Conservation (phyloP, 2,329 filamentous ascomycete species). For the Aspergillus candidus region DNA sequence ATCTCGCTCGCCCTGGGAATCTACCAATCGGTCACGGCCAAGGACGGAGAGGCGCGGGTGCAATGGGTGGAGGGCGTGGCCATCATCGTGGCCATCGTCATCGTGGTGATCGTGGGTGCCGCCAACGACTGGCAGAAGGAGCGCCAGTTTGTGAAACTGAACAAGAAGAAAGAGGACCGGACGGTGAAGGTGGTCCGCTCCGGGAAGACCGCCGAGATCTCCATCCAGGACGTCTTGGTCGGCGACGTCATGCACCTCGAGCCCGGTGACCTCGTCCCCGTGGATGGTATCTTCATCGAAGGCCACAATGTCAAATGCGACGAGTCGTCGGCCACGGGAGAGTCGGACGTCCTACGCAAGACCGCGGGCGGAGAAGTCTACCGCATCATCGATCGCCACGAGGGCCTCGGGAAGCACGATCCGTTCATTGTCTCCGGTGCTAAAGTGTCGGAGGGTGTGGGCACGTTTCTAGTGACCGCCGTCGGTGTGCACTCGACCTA, state of each 20-base stretch:
- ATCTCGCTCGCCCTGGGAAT: conserved; percentile 69
- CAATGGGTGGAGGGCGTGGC: conserved; percentile 81
- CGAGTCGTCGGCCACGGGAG: conserved; percentile 70
- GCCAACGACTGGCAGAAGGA: conserved; percentile 79
- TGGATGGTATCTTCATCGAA: conserved; percentile 64
- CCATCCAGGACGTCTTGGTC: conserved; percentile 64
- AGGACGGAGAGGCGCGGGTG: conserved; percentile 51
- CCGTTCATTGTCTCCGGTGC: conserved; percentile 77
- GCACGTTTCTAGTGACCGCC: conserved; percentile 68
- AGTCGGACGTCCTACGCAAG: conserved; percentile 68
- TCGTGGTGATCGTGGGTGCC: conserved; percentile 72
- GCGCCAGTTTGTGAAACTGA: conserved; percentile 71
- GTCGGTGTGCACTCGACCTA: conserved; percentile 68
- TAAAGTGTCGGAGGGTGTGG: conserved; percentile 69
- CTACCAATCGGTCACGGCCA: conserved; percentile 61
- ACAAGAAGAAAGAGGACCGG: conserved; percentile 72
- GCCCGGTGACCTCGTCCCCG: conserved; percentile 65
- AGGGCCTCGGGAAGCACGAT: conserved; percentile 60
- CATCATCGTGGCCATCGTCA: conserved; percentile 68
- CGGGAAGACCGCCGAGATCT: conserved; percentile 62
- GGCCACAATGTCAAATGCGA: conserved; percentile 64
- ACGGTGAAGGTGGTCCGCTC: conserved; percentile 71
- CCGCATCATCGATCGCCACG: conserved; percentile 55
- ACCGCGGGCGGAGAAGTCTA: conserved; percentile 58
- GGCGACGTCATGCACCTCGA: conserved; percentile 69